Base-by-base conservation (phyloP, 257 asterid species). In the Nicotiana undulata region DNA sequence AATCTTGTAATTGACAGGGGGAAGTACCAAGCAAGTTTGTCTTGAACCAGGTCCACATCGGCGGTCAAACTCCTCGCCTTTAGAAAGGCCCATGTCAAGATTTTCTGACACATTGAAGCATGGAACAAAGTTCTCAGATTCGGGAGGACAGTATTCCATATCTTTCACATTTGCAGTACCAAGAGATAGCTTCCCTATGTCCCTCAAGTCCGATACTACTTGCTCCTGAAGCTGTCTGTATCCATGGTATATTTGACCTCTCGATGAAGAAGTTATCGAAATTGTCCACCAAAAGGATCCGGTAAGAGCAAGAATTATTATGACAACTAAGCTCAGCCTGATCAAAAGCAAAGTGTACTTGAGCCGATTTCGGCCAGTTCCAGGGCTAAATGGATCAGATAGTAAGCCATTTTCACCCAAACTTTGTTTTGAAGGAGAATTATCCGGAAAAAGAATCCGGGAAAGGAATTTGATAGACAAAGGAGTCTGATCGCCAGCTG, bases 281-380 rank as follows among this genome's bases (percentile, higher is more conserved):
- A 96, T 85, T 17, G 98, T 90, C 99, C 99, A 96, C 97, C 97
- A 94, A 84, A 91, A 93, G 59, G 98, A 96, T 85, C 93, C 97
- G 31, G 89, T 88, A 76, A 96, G 90, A 61, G 99, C 97, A 87
- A 96, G 91, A 88, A 93, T 75, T 53, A 93, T 90, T 83, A 94
- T 89, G 82, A 86, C 85, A n/a, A 91, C 90, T 83, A 96, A 90
- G 88, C 98, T 93, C 79, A 89, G 81, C 82, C 86, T 94, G 76
- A 94, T 88, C 81, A 91, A 66, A 63, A 85, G 82, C 82, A 90
- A 84, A 66, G 88, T 78, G 81, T 86, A 75, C 88, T 89, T 96
- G 44, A 89, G 93, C 81, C 94, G 87, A 81, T 84, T 90, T 84
- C 98, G 89, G 20, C 86, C 76, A 24, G 82, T 82, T 78, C 92